Percentiles rank a stretch among this genome's conserved stretches.
These are phyloP conservation scores for Paramecium octaurelia DNA, from an alignment of 73 alveolate genomes.

Conservation along the genomic window DNA sequence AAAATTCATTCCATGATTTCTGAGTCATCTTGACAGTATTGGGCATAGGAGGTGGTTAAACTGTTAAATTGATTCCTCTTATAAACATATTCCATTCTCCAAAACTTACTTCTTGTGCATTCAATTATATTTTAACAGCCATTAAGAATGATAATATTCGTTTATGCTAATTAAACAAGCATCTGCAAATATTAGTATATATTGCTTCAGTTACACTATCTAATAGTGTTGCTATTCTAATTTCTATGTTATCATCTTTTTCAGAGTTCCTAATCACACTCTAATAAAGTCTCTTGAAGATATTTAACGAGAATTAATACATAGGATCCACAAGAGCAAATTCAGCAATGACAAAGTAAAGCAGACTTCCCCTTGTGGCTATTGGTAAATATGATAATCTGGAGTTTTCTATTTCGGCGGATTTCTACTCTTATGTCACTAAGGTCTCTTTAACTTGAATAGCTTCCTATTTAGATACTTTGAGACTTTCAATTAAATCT, in stretches of 20 bases:
- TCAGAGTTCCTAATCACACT: constrained; percentile 79
- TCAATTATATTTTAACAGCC: constrained; percentile 76
- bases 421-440: constrained; percentile 82
- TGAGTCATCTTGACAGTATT: constrained; percentile 71
- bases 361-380: constrained; percentile 89
- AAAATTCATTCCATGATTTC: constrained; percentile 84
- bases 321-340: constrained; percentile 94
- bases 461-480: constrained; percentile 83
- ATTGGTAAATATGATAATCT: constrained; percentile 85
- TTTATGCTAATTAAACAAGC: constrained; percentile 95
- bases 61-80: constrained; percentile 81
- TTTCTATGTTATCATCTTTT: constrained; percentile 69
- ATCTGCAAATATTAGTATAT: constrained; percentile 94
- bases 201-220: constrained; percentile 84
- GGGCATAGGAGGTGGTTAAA: constrained; percentile 79
- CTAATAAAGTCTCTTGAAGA: constrained; percentile 82
- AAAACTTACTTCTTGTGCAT: constrained; percentile 70
- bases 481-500: constrained; percentile 81
- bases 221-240: constrained; percentile 81
- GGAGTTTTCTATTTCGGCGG: constrained; percentile 85
- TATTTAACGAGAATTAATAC: constrained; percentile 95
- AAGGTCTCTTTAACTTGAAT: constrained; percentile 79
- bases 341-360: constrained; percentile 93
- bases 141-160: constrained; percentile 88
- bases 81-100: constrained; percentile 90